Percentiles rank a stretch among this genome's conserved stretches.
Conservation (phyloP, 208 protist species). For the Kentomonas sorsogonicus region DNA sequence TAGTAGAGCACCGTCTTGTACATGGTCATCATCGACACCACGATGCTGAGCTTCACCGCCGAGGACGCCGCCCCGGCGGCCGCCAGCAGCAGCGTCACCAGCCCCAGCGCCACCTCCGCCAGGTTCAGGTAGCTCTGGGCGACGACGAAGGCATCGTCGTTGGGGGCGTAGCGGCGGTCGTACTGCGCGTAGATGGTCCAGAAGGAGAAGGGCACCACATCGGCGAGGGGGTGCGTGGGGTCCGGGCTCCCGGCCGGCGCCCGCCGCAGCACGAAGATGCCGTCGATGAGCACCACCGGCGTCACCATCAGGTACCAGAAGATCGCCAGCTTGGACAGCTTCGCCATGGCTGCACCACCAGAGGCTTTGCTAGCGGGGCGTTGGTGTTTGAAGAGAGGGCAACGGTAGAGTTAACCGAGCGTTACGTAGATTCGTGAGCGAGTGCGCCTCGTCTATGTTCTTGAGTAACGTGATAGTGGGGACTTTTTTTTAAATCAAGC, state of each 20-base stretch:
- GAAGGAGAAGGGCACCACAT: constrained; percentile 42
- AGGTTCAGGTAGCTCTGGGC: constrained; percentile 81
- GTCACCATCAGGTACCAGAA: constrained; percentile 54
- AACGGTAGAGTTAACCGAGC: too few species aligned
- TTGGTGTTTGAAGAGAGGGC: background rate
- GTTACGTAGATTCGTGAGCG: too few species aligned
- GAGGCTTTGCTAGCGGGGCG: background rate
- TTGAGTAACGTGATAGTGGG: too few species aligned
- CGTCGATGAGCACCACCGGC: constrained; percentile 60
- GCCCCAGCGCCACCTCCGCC: constrained; percentile 46
- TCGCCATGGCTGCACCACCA: constrained; percentile 22
- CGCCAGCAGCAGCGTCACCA: constrained; percentile 31
- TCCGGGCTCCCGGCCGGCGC: constrained; percentile 8
- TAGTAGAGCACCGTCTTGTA: constrained; percentile 82
- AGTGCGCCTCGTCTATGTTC: too few species aligned
- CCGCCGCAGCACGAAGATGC: constrained; percentile 63
- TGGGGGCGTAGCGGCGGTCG: constrained; percentile 70
- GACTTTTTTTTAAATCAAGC: too few species aligned
- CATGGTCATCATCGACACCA: constrained; percentile 63
- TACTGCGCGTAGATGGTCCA: constrained; percentile 68
- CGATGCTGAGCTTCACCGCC: constrained; percentile 40
- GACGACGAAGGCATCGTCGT: constrained; percentile 81
- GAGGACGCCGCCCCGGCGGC: constrained; percentile 7
- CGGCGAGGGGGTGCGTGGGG: constrained; percentile 39
- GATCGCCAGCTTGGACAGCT: constrained; percentile 43